A percentile compares a stretch with the other conserved stretches of the same genome.
These are phyloP conservation scores for Saccharomyces uvarum DNA, from an alignment of 1,139 yeast species.

Conservation along the genomic window DNA sequence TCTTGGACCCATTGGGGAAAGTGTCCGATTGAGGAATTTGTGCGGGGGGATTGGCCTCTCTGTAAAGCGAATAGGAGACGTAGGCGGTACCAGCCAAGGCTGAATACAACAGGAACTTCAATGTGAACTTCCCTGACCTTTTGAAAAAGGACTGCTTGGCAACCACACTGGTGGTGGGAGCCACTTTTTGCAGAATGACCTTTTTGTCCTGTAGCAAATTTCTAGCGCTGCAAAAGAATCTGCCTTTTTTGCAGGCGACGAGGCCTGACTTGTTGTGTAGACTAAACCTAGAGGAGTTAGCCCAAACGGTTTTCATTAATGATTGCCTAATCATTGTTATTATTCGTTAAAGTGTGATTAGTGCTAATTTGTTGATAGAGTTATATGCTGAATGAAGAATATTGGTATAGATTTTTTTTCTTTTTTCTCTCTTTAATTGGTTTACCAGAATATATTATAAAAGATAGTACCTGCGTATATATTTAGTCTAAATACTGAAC, in stretches of 20 bases:
- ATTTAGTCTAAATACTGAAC: not conserved
- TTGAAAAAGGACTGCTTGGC: not conserved
- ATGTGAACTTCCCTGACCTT: slow-evolving; percentile 21
- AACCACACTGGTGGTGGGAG: not conserved
- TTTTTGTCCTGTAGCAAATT: not conserved
- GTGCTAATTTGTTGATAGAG: not conserved
- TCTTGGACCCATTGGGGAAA: slow-evolving; percentile 61
- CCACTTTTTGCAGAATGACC: not conserved
- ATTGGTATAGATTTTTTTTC: not conserved
- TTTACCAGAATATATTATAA: not conserved
- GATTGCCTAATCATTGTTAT: not conserved
- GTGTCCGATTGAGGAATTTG: slow-evolving; percentile 55
- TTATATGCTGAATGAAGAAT: not conserved
- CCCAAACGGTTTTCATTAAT: not conserved
- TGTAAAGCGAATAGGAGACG: slow-evolving; percentile 49
- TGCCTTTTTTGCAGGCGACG: not conserved
- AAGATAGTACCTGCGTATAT: not conserved
- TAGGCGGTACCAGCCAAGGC: slow-evolving; percentile 40
- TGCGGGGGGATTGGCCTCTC: slow-evolving; percentile 52
- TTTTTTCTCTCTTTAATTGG: not conserved
- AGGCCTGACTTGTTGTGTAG: not conserved
- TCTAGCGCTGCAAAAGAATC: not conserved
- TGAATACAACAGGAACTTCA: slow-evolving; percentile 36
- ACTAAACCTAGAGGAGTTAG: not conserved
- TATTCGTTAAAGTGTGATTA: not conserved